Percentiles rank a stretch among this genome's conserved stretches.
These are phyloP conservation scores for Mollisia scopiformis DNA, from an alignment of 2,329 filamentous ascomycete species.

Conservation along the genomic window DNA sequence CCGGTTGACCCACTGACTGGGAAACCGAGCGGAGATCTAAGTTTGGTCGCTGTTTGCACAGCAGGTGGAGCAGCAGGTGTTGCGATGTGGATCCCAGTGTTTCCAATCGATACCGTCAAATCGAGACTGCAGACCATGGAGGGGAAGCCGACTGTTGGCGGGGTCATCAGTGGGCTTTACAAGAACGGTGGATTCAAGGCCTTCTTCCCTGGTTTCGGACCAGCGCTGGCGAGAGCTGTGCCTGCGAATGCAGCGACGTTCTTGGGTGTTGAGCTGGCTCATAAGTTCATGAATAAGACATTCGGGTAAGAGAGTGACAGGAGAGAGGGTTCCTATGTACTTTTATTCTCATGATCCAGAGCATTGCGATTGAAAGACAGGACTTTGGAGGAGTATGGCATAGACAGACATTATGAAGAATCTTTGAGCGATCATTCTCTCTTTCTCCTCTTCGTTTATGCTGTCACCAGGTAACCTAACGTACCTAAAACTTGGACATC, in stretches of 20 bases:
- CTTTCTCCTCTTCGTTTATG: not conserved
- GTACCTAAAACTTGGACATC: not conserved
- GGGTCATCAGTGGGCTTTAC: conserved; percentile 83
- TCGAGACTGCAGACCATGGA: conserved; percentile 89
- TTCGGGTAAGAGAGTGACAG: conserved; percentile 52
- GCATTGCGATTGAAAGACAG: conserved; percentile 5
- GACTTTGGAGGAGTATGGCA: conserved; percentile 1
- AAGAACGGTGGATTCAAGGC: conserved; percentile 80
- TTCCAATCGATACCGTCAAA: conserved; percentile 97
- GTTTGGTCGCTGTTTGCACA: conserved; percentile 78
- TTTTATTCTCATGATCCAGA: not conserved
- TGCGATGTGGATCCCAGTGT: conserved; percentile 99
- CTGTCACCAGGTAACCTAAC: not conserved
- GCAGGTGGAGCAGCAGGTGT: conserved; percentile 91
- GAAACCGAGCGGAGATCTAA: conserved; percentile 75
- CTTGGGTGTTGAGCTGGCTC: conserved; percentile 80
- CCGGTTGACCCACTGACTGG: conserved; percentile 77
- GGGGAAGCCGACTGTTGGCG: conserved; percentile 78
- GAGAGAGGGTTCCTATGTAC: not conserved
- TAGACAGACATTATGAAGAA: not conserved
- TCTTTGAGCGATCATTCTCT: not conserved
- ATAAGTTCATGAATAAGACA: conserved; percentile 78
- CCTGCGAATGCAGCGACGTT: conserved; percentile 98
- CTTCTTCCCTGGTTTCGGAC: conserved; percentile 96
- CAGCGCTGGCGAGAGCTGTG: conserved; percentile 88